A percentile compares a stretch with the other conserved stretches of the same genome.
These are phyloP conservation scores for Blastobotrys indianensis DNA, from an alignment of 1,139 yeast genomes.

Conservation along the genomic window DNA sequence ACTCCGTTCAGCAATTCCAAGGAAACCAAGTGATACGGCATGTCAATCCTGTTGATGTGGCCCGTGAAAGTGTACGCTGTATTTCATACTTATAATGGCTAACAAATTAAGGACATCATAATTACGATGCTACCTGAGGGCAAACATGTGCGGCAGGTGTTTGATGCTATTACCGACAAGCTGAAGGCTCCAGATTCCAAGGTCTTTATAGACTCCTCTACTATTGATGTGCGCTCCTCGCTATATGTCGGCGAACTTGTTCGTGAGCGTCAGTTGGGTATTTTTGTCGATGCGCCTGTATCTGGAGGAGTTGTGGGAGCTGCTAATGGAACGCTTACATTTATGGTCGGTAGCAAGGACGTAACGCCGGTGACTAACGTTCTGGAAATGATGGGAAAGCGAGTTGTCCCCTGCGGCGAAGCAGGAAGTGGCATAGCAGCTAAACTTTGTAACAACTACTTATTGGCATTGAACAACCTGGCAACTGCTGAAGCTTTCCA, in stretches of 20 bases:
- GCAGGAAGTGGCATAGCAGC: slow-evolving; percentile 58
- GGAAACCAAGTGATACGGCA: slow-evolving; percentile 21
- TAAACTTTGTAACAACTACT: slow-evolving; percentile 53
- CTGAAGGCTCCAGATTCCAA: slow-evolving; percentile 9
- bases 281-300: slow-evolving; percentile 53
- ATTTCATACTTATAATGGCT: neutral
- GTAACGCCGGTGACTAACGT: slow-evolving; percentile 22
- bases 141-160: slow-evolving; percentile 45
- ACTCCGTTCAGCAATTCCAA: slow-evolving; percentile 27
- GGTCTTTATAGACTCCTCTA: slow-evolving; percentile 46
- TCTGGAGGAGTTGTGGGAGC: slow-evolving; percentile 62
- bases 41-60: slow-evolving; percentile 38
- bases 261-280: slow-evolving; percentile 26
- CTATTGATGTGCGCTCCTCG: slow-evolving; percentile 51
- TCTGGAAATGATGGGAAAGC: slow-evolving; percentile 47
- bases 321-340: slow-evolving; percentile 48
- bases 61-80: slow-evolving; percentile 29
- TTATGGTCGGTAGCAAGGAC: slow-evolving; percentile 45
- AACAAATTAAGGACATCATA: slow-evolving; percentile 24
- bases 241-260: slow-evolving; percentile 31
- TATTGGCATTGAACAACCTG: slow-evolving; percentile 52
- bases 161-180: slow-evolving; percentile 35
- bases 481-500: slow-evolving; percentile 59
- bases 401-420: slow-evolving; percentile 50
- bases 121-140: slow-evolving; percentile 60